Conservation (phyloP, 2,329 filamentous ascomycete genomes). For the Grosmannia clavigera region DNA sequence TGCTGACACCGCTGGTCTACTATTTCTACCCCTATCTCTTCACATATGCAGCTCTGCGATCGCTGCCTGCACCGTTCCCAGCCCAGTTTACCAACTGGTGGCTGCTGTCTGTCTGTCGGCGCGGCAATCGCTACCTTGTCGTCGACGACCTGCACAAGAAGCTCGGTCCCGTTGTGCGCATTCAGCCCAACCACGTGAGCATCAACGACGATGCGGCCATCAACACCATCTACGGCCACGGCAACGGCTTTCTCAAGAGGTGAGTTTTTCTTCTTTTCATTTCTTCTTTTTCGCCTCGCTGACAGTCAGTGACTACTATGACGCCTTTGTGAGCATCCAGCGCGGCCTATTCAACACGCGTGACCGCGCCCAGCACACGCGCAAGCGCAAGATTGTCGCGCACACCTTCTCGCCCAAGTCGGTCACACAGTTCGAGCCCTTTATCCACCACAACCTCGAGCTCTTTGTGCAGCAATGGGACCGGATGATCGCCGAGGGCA, state of each 20-base stretch:
- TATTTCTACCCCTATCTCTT: constrained; percentile 50
- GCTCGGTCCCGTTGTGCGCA: constrained; percentile 65
- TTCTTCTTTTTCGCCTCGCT: neutral
- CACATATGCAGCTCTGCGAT: constrained; percentile 36
- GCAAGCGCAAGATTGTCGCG: constrained; percentile 79
- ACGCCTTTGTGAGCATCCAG: constrained; percentile 79
- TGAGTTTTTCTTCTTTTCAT: constrained; percentile 17
- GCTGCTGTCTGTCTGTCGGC: constrained; percentile 56
- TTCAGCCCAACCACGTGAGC: constrained; percentile 75
- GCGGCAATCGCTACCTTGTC: constrained; percentile 48
- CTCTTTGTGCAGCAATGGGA: constrained; percentile 65
- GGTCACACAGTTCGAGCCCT: constrained; percentile 75
- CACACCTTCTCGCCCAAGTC: constrained; percentile 80
- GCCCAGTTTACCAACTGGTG: constrained; percentile 65
- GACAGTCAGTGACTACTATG: constrained; percentile 64
- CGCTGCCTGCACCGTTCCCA: constrained; percentile 50
- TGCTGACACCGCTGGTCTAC: constrained; percentile 36
- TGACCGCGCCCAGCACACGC: constrained; percentile 66
- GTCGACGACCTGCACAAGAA: constrained; percentile 67
- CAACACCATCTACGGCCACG: constrained; percentile 63
- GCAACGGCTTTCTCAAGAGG: constrained; percentile 63
- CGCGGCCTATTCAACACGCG: constrained; percentile 84
- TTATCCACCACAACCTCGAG: constrained; percentile 70
- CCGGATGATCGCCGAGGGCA: constrained; percentile 35
- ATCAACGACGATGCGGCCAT: constrained; percentile 74